Conservation (phyloP, 306 rosid species). For the Dryas alaskensis region DNA sequence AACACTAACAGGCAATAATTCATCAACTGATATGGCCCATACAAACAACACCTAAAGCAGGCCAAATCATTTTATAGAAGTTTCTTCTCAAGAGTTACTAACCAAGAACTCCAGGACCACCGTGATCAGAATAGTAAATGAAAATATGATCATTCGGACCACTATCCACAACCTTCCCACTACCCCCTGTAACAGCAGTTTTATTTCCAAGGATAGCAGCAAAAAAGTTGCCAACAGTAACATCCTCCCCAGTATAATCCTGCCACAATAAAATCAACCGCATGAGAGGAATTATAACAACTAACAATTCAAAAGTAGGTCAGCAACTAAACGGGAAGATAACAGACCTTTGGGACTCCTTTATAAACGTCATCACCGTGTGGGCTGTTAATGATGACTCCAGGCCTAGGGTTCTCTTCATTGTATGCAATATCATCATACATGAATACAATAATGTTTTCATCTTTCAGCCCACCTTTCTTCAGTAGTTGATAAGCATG, state of each 20-base stretch:
- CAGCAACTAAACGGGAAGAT: neutral
- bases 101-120: slow-evolving; percentile 99
- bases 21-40: neutral
- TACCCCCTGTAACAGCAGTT: slow-evolving; percentile 78
- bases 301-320: neutral
- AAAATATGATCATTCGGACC: slow-evolving; percentile 95
- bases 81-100: slow-evolving; percentile 32
- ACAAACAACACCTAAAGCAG: neutral
- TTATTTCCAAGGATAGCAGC: slow-evolving; percentile 86
- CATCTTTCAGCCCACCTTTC: slow-evolving; percentile 85
- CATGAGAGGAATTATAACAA: slow-evolving; percentile 12
- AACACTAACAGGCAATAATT: neutral
- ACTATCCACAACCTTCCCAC: slow-evolving; percentile 90
- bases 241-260: slow-evolving; percentile 87
- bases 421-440: slow-evolving; percentile 83
- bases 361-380: slow-evolving; percentile 78
- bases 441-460: slow-evolving; percentile 95
- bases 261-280: slow-evolving; percentile 30
- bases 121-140: slow-evolving; percentile 79
- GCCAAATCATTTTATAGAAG: neutral
- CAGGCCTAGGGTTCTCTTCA: slow-evolving; percentile 83
- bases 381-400: slow-evolving; percentile 85
- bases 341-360: slow-evolving; percentile 88
- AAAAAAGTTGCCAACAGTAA: slow-evolving; percentile 61
- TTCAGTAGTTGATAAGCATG: slow-evolving; percentile 90